These are phyloP conservation scores for Phytophthora ramorum DNA, from an alignment of 352 stramenopile genomes.

Conservation along the genomic window DNA sequence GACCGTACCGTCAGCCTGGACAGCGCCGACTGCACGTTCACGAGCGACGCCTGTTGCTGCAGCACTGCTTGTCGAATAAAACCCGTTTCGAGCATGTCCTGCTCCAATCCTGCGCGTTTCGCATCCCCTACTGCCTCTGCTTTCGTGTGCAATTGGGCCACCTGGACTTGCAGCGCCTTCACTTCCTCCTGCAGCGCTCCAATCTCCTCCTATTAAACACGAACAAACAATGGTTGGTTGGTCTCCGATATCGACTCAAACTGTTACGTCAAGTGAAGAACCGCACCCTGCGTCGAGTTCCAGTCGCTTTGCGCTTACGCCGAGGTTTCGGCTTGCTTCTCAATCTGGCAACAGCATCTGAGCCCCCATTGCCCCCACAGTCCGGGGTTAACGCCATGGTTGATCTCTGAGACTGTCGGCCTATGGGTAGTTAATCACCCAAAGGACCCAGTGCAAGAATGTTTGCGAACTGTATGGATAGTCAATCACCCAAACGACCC, in stretches of 20 bases:
- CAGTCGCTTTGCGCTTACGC: slow-evolving; percentile 25
- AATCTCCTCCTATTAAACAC: slow-evolving; percentile 26
- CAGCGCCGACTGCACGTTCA: slow-evolving; percentile 43
- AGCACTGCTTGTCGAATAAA: slow-evolving; percentile 38
- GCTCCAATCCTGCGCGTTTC: slow-evolving; percentile 14
- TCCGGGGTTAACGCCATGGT: not conserved
- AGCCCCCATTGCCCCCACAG: not conserved
- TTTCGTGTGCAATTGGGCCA: slow-evolving; percentile 13
- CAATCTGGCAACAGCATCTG: not conserved
- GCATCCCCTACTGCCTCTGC: not conserved
- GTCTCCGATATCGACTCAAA: not conserved
- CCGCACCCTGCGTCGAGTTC: slow-evolving; percentile 20
- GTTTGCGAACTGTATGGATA: too few species aligned
- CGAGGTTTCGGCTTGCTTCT: not conserved
- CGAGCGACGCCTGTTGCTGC: slow-evolving; percentile 36
- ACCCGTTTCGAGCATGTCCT: slow-evolving; percentile 20
- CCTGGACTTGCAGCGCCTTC: slow-evolving; percentile 18
- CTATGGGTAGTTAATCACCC: not conserved
- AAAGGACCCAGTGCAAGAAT: not conserved
- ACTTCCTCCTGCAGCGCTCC: slow-evolving; percentile 21
- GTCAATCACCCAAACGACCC: too few species aligned
- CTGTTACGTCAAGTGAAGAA: not conserved
- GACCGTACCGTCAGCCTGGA: slow-evolving; percentile 33
- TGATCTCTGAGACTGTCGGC: not conserved
- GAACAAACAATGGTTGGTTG: not conserved